Percentiles rank a stretch among this genome's conserved stretches.
Conservation (phyloP, 345 rosid species). For the Geranium brycei region DNA sequence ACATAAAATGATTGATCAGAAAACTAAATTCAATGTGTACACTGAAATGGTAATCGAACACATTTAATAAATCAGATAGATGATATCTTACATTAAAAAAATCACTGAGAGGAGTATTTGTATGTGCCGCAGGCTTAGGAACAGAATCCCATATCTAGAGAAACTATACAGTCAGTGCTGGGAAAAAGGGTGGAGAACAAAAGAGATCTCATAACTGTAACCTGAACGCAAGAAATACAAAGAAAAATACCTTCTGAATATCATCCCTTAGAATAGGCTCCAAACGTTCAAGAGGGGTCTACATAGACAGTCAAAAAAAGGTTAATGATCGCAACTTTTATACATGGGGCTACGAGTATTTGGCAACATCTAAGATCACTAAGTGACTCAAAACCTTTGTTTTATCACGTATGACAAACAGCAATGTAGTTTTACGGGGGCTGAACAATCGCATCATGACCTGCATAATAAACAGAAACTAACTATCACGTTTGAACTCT, state of each 20-base stretch:
- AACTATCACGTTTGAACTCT: background rate
- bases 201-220: background rate
- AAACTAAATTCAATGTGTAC: too few species aligned
- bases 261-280: conserved; percentile 22
- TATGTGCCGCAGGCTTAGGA: conserved; percentile 16
- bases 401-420: conserved; percentile 27
- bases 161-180: conserved; percentile 1
- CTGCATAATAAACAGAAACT: conserved; percentile 6
- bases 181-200: background rate
- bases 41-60: too few species aligned
- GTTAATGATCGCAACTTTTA: background rate
- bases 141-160: conserved; percentile 24
- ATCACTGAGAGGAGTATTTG: conserved; percentile 15
- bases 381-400: conserved; percentile 14
- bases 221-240: background rate
- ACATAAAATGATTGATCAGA: background rate
- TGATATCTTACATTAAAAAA: conserved; percentile 20
- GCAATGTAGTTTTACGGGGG: conserved; percentile 20
- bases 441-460: conserved; percentile 27
- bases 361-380: background rate
- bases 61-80: background rate
- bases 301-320: conserved; percentile 1
- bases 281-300: conserved; percentile 23
- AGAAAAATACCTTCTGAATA: conserved; percentile 20
- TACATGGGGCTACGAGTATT: background rate